Percentiles rank a stretch among this genome's conserved stretches.
phyloP scores from a whole-genome alignment of 345 rosid genomes.

The Lepidium africanum region DNA sequence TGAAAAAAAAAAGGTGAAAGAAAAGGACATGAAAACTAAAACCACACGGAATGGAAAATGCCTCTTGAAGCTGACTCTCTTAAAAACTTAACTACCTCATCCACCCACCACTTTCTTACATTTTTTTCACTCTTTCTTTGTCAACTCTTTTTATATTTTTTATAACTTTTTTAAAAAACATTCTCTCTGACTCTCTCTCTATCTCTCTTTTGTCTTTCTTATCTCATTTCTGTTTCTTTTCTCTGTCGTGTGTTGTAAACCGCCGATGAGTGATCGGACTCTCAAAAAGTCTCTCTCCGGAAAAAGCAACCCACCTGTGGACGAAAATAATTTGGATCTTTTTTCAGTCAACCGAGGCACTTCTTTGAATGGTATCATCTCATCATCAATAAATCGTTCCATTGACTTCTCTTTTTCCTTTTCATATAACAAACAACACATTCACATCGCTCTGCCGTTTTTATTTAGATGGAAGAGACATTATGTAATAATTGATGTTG shows the following conservation, averaged over 20 bases:
- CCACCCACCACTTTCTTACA: background rate
- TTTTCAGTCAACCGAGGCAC: slow-evolving; percentile 22
- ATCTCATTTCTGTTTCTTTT: background rate
- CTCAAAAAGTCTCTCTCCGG: slow-evolving; percentile 10
- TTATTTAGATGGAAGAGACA: no score
- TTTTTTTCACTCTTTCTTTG: slow-evolving; percentile 8
- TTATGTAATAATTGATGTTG: background rate
- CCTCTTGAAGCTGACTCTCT: slow-evolving; percentile 16
- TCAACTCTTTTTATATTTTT: slow-evolving; percentile 7
- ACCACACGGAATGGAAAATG: slow-evolving; percentile 18
- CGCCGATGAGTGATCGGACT: slow-evolving; percentile 24
- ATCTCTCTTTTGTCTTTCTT: background rate
- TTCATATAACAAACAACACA: no score
- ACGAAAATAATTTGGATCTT: slow-evolving; percentile 13
- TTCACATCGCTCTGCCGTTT: no score
- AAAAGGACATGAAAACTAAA: slow-evolving; percentile 15
- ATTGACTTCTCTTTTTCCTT: slow-evolving; percentile 16
- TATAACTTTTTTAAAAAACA: background rate
- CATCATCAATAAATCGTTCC: background rate
- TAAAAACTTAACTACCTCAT: background rate
- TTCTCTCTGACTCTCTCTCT: no score
- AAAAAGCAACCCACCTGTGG: background rate
- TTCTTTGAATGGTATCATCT: slow-evolving; percentile 14
- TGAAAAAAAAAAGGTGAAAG: background rate
- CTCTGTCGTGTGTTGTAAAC: background rate